A percentile compares a stretch with the other conserved stretches of the same genome.
Conservation (phyloP, 805 yeast species). For the Lachancea fermentati region DNA sequence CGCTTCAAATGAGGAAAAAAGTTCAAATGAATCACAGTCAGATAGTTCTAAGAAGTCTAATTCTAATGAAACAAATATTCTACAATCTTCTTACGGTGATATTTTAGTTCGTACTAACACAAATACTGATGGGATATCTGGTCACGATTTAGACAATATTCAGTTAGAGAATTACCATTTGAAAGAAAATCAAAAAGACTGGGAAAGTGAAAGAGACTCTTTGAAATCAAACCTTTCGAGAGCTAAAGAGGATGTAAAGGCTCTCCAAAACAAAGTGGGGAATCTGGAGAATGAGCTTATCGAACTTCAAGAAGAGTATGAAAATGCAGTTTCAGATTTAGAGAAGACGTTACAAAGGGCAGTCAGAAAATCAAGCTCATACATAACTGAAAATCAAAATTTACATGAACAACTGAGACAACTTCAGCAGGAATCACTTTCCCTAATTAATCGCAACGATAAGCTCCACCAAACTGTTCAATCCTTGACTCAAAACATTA, state of each 20-base stretch:
- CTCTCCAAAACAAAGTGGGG: constrained; percentile 10
- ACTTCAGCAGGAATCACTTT: constrained; percentile 13
- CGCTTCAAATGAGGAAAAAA: too few relatives aligned
- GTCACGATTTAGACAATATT: too few relatives aligned
- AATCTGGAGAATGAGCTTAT: constrained; percentile 19
- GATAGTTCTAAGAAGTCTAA: too few relatives aligned
- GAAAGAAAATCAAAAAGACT: constrained; percentile 1
- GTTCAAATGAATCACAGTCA: too few relatives aligned
- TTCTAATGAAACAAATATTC: too few relatives aligned
- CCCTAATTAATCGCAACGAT: constrained; percentile 22
- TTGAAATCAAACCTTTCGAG: constrained; percentile 1
- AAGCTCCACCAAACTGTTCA: constrained; percentile 20
- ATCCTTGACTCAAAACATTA: constrained; percentile 24
- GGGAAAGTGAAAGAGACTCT: constrained; percentile 1
- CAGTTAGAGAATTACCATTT: constrained; percentile 1
- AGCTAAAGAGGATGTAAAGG: constrained; percentile 2
- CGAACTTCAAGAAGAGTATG: constrained; percentile 20
- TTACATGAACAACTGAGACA: constrained; percentile 10
- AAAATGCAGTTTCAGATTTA: constrained; percentile 26
- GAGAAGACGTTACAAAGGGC: constrained; percentile 14
- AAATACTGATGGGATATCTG: too few relatives aligned
- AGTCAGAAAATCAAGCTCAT: constrained; percentile 10
- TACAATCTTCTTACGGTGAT: too few relatives aligned
- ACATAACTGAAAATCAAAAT: constrained; percentile 13
- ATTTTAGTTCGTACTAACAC: too few relatives aligned